A percentile compares a stretch with the other conserved stretches of the same genome.
These are phyloP conservation scores for Eucalyptus sp. DNA, from an alignment of 345 rosid species.

Conservation along the genomic window DNA sequence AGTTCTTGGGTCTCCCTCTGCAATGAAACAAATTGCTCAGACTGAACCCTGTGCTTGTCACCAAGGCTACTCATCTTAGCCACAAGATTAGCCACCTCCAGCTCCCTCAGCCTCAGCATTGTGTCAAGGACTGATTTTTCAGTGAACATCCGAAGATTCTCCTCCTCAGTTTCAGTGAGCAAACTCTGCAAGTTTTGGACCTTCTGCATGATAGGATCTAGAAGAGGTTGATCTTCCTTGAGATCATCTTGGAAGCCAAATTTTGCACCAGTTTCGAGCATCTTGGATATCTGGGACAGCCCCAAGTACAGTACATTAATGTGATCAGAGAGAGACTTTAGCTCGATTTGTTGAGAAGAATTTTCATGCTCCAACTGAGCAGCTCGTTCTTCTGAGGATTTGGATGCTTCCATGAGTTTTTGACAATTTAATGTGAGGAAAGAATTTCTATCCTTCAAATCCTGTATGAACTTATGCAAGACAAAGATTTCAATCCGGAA, in stretches of 20 bases:
- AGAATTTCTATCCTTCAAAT: slow-evolving; percentile 47
- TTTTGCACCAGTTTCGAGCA: slow-evolving; percentile 26
- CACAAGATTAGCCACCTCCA: slow-evolving; percentile 44
- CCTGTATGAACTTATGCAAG: slow-evolving; percentile 52
- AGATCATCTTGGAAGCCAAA: slow-evolving; percentile 15
- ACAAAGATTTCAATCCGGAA: slow-evolving; percentile 57
- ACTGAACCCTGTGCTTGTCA: slow-evolving; percentile 31
- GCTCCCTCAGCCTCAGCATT: slow-evolving; percentile 47
- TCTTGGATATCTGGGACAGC: slow-evolving; percentile 35
- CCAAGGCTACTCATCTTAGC: slow-evolving; percentile 27
- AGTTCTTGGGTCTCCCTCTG: slow-evolving; percentile 32
- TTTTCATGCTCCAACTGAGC: slow-evolving; percentile 47
- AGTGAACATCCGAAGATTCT: slow-evolving; percentile 37
- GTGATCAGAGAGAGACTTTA: slow-evolving; percentile 41
- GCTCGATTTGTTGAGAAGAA: slow-evolving; percentile 34
- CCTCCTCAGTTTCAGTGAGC: slow-evolving; percentile 33
- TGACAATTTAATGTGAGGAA: slow-evolving; percentile 42
- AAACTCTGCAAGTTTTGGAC: slow-evolving; percentile 44
- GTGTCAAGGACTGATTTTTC: slow-evolving; percentile 57
- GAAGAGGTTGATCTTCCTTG: slow-evolving; percentile 27
- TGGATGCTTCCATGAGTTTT: slow-evolving; percentile 42
- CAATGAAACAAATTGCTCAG: slow-evolving; percentile 28
- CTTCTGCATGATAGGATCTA: slow-evolving; percentile 23
- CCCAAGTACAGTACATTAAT: slow-evolving; percentile 38
- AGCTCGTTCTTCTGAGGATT: slow-evolving; percentile 44